phyloP scores from a whole-genome alignment of 148 eudicot genomes.

The Persicaria tinctoria region DNA sequence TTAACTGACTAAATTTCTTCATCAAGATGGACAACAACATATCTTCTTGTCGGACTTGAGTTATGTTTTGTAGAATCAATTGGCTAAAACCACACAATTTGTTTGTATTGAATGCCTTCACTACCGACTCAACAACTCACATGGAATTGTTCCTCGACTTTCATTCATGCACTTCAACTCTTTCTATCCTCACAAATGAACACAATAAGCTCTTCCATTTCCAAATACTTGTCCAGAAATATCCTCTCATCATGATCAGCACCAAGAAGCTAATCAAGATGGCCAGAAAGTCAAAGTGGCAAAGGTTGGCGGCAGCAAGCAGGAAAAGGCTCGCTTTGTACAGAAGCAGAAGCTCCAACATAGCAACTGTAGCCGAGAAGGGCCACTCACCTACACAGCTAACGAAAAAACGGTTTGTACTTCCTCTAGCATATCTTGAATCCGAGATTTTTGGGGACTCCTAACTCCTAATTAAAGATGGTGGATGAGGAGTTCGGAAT shows the following conservation, averaged over 20 bases:
- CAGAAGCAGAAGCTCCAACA: not conserved
- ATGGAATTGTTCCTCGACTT: no score
- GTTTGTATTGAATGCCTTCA: no score
- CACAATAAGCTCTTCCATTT: no score
- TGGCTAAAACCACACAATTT: no score
- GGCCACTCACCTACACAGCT: conserved; percentile 10
- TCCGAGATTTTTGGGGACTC: not conserved
- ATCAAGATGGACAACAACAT: no score
- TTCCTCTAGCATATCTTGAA: conserved; percentile 10
- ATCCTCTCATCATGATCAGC: conserved; percentile 6
- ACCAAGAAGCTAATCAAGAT: conserved; percentile 6
- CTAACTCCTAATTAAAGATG: not conserved
- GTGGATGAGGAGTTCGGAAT: conserved; percentile 13
- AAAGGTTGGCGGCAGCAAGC: not conserved
- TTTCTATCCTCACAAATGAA: no score
- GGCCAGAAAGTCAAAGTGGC: conserved; percentile 5
- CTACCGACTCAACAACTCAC: no score
- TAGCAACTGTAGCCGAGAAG: not conserved
- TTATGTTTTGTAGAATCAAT: no score
- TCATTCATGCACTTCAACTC: no score
- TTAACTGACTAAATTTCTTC: no score
- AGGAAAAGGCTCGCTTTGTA: conserved; percentile 3
- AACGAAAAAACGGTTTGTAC: conserved; percentile 11
- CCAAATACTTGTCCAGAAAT: no score
- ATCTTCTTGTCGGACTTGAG: no score